Percentiles rank a stretch among this genome's conserved stretches.
Conservation (phyloP, 164 flowering plant genomes). For the Aristolochia fimbriata region DNA sequence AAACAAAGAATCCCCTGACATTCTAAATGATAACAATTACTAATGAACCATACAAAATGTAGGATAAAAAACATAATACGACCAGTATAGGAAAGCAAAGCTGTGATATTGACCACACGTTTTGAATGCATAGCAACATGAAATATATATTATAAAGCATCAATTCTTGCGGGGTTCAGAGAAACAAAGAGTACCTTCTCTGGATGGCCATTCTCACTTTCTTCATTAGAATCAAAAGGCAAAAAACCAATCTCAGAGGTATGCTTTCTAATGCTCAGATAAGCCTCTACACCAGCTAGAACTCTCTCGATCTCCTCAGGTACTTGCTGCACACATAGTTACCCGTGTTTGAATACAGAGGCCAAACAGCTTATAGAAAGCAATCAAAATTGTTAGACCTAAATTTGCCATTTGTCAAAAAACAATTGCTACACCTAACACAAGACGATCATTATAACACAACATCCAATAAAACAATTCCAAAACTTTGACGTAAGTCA, state of each 20-base stretch:
- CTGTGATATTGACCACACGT: no score
- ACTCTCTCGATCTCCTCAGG: slow-evolving; percentile 98
- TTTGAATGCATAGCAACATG: no score
- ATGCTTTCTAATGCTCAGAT: slow-evolving; percentile 75
- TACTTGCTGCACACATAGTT: slow-evolving; percentile 59
- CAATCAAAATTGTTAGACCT: not conserved
- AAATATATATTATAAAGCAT: no score
- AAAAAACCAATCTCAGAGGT: slow-evolving; percentile 50
- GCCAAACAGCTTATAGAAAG: not conserved
- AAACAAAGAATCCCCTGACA: no score
- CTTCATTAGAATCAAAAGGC: slow-evolving; percentile 49
- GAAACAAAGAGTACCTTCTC: slow-evolving; percentile 45
- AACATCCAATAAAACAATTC: not conserved
- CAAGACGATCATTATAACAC: not conserved
- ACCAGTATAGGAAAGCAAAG: no score
- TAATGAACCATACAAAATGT: no score
- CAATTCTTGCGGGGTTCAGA: not conserved
- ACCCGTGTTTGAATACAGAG: slow-evolving; percentile 3
- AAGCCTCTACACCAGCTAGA: slow-evolving; percentile 85
- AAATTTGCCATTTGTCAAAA: no score
- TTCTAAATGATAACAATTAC: no score
- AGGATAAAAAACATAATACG: no score
- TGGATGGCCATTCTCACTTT: slow-evolving; percentile 22
- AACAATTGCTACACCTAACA: not conserved
- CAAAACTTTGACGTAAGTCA: not conserved